These are phyloP conservation scores for Yamadazyma conglobata DNA, from an alignment of 1,139 yeast species.

Conservation along the genomic window DNA sequence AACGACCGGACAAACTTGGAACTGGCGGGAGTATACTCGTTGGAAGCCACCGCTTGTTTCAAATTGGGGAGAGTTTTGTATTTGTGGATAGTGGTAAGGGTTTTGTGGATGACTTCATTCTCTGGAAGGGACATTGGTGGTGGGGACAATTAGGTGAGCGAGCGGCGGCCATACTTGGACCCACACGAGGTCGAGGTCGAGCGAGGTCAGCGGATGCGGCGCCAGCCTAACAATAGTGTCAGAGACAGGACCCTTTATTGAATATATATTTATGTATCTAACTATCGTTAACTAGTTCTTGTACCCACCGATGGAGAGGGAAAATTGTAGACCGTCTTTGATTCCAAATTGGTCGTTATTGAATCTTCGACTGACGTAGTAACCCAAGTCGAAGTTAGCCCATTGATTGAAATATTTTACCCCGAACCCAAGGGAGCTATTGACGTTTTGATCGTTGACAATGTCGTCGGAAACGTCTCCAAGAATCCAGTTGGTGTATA, in stretches of 20 bases:
- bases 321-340: conserved; percentile 47
- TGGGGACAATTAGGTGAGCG: no score
- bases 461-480: conserved; percentile 35
- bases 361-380: conserved; percentile 34
- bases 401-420: conserved; percentile 39
- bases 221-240: no score
- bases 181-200: no score
- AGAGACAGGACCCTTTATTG: no score
- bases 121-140: no score
- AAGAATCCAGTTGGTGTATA: conserved; percentile 34
- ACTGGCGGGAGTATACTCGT: conserved; percentile 27
- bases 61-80: conserved; percentile 30
- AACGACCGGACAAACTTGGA: conserved; percentile 30
- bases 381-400: conserved; percentile 49
- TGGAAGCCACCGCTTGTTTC: conserved; percentile 30
- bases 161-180: no score
- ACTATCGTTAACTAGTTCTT: no score
- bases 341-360: conserved; percentile 24
- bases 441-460: conserved; percentile 21
- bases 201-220: no score
- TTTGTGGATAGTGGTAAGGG: conserved; percentile 36
- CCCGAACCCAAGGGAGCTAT: conserved; percentile 42
- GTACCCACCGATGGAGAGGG: conserved; percentile 44
- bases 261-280: no score
- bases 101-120: conserved; percentile 37